These are phyloP conservation scores for Angophora floribunda DNA, from an alignment of 345 rosid species.

Conservation along the genomic window DNA sequence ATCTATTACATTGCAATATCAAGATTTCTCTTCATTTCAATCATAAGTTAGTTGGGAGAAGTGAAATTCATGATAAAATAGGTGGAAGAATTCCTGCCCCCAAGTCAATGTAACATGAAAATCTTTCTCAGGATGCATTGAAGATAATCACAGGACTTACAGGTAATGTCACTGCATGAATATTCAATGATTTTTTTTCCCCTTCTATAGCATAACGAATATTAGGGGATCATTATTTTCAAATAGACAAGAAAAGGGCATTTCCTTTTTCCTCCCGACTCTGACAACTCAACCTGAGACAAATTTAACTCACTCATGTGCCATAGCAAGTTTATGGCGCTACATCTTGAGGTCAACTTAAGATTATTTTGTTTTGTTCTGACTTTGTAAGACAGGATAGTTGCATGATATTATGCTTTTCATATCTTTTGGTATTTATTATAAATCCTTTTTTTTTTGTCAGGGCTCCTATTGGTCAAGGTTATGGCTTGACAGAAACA, in stretches of 20 bases:
- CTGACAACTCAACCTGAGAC: background rate
- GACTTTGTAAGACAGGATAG: background rate
- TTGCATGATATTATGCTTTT: background rate
- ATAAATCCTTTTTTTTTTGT: background rate
- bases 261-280: background rate
- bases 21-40: background rate
- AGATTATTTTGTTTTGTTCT: background rate
- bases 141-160: background rate
- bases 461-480: conserved; percentile 86
- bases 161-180: background rate
- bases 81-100: background rate
- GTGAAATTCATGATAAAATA: background rate
- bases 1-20: background rate
- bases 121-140: background rate
- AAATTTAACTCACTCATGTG: background rate
- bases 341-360: background rate
- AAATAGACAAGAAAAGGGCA: background rate
- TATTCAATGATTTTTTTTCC: background rate
- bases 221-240: background rate
- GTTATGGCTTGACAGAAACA: conserved; percentile 95
- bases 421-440: background rate
- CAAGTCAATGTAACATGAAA: background rate
- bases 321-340: background rate
- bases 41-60: background rate
- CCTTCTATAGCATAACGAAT: background rate